Base-by-base conservation (phyloP, 2,329 filamentous ascomycete species). In the Epichloe scottii region DNA sequence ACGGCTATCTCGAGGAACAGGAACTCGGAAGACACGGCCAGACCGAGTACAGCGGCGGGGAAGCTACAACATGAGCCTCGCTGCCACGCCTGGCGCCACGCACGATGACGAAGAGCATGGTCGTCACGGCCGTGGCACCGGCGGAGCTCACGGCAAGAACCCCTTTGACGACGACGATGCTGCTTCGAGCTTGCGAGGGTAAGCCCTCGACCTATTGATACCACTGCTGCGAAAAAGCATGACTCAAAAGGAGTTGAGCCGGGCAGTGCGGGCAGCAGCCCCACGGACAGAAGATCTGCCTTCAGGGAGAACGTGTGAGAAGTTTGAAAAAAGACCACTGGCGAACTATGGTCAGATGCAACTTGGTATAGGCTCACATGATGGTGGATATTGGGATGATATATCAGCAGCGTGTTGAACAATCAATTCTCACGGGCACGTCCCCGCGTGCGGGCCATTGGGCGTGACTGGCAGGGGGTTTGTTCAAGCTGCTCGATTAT, bases 1-100 rank as follows among this genome's bases (percentile, higher is more conserved):
- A 83, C 63, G 78, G 78, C 21, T 87, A 87, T 66, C 84, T 87
- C 62, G 87, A 91, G 63, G 85, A 88, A 68, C 81, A 86, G 62
- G 86, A 89, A 66, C 70, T 89, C 5, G 84, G 83, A 68, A 41
- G 62, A 49, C 65, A 64, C 8, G 55, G 59, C 23, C 56, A 69
- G 62, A 60, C 58, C 39, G 63, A 60, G 53, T 63, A 64, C 45
- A 48, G 37, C 53, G 69, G 67, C 55, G 70, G 66, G 65, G 65
- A 42, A 66, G 70, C 52, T 76, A 78, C 62, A 67, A 70, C 58
- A 73, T 75, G 72, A 75, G 76, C 59, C 57, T 77, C 44, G 63
- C 73, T 3, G 58, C 63, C 4, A 67, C 65, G 5, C 64, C 69
- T 7, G 59, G 60, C 55, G 59, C 55, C 54, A 65, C 51, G 46